Percentiles rank a stretch among this genome's conserved stretches.
Evolutionary conservation across 179 eudicot genomes (phyloP).

Genomic region (Beta lomatogona): DNA sequence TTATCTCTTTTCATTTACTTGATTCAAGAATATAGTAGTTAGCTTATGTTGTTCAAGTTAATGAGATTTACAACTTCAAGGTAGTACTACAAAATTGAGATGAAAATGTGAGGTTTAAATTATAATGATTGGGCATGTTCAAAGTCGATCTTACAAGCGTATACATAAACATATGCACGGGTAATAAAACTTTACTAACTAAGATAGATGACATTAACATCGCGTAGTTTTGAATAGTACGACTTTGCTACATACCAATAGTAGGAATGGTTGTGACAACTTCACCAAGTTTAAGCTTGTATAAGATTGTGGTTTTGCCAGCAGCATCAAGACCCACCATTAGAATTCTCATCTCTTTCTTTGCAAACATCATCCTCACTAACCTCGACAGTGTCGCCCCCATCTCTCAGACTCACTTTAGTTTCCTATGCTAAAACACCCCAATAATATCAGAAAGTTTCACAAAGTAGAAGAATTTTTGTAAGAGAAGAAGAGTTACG

Average conservation of each 20-base stretch:
- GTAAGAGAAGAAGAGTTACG: background rate
- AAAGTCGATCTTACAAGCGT: too few species aligned
- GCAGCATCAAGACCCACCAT: constrained; percentile 67
- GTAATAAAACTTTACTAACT: too few species aligned
- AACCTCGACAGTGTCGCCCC: constrained; percentile 36
- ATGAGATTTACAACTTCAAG: too few species aligned
- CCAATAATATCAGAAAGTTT: background rate
- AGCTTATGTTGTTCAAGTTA: too few species aligned
- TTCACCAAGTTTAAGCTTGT: constrained; percentile 56
- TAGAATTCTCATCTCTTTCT: constrained; percentile 54
- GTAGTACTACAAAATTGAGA: too few species aligned
- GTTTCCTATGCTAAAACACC: background rate
- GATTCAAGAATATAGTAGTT: too few species aligned
- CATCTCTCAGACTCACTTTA: constrained; percentile 27
- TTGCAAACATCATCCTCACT: constrained; percentile 36
- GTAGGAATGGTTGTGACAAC: constrained; percentile 54
- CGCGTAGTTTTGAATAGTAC: too few species aligned
- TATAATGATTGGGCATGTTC: too few species aligned
- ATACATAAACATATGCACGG: too few species aligned
- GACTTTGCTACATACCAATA: constrained; percentile 34
- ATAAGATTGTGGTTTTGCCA: constrained; percentile 54
- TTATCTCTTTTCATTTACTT: too few species aligned
- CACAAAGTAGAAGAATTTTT: background rate
- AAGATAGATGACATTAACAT: too few species aligned
- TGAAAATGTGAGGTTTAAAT: too few species aligned